phyloP scores from a whole-genome alignment of 2,329 filamentous ascomycete species.

The Pseudopyricularia javanii region DNA sequence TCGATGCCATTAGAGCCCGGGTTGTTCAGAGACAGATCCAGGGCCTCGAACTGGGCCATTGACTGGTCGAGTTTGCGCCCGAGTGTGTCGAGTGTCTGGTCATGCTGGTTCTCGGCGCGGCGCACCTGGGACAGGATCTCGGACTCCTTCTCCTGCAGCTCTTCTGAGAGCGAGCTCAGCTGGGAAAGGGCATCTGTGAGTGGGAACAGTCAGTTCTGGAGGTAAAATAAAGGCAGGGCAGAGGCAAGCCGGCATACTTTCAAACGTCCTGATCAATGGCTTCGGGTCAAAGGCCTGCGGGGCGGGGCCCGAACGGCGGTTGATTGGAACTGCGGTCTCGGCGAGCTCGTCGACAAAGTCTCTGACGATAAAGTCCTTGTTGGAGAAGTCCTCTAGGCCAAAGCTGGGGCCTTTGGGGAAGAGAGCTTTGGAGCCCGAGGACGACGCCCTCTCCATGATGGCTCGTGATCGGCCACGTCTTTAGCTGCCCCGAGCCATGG shows the following conservation, averaged over 20 bases:
- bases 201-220: slow-evolving; percentile 4
- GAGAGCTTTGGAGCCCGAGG: slow-evolving; percentile 46
- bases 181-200: slow-evolving; percentile 49
- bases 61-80: slow-evolving; percentile 85
- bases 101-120: slow-evolving; percentile 82
- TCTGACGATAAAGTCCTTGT: slow-evolving; percentile 90
- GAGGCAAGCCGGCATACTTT: slow-evolving; percentile 36
- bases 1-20: slow-evolving; percentile 25
- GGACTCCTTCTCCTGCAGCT: slow-evolving; percentile 81
- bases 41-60: slow-evolving; percentile 79
- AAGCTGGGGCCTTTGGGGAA: slow-evolving; percentile 74
- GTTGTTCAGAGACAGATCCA: slow-evolving; percentile 72
- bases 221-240: background rate
- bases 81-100: slow-evolving; percentile 77
- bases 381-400: slow-evolving; percentile 77
- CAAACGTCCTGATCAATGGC: slow-evolving; percentile 89
- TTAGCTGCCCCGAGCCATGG: background rate
- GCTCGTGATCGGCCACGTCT: slow-evolving; percentile 1
- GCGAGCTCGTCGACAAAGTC: slow-evolving; percentile 94
- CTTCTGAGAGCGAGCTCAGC: slow-evolving; percentile 60
- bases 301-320: slow-evolving; percentile 61
- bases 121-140: slow-evolving; percentile 83
- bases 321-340: slow-evolving; percentile 67
- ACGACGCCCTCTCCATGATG: slow-evolving; percentile 27
- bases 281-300: slow-evolving; percentile 78